Evolutionary conservation across 1,284 basidiomycete genomes (phyloP).

Genomic region (Fomitopsis betulina): DNA sequence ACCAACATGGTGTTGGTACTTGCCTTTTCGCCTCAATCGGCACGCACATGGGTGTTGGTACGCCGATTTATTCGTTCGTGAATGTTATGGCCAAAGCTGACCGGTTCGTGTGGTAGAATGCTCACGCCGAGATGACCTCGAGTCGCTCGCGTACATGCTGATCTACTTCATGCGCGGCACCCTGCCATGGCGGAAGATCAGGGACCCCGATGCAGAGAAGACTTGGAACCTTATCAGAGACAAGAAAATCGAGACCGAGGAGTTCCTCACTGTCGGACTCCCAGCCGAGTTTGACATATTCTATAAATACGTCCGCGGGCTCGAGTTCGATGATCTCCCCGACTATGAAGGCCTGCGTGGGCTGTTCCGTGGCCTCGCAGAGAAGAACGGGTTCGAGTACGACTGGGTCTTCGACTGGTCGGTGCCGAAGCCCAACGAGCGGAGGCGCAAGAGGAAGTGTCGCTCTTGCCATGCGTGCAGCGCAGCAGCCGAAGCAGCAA

Average conservation of each 20-base stretch:
- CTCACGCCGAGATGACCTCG: slow-evolving; percentile 88
- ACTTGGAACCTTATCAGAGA: slow-evolving; percentile 78
- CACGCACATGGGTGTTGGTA: slow-evolving; percentile 88
- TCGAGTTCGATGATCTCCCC: slow-evolving; percentile 87
- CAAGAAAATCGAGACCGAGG: slow-evolving; percentile 57
- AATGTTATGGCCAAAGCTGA: neutral
- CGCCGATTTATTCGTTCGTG: slow-evolving; percentile 19
- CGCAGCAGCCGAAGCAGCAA: slow-evolving; percentile 16
- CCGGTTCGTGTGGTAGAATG: slow-evolving; percentile 47
- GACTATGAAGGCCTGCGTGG: slow-evolving; percentile 86
- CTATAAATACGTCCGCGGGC: slow-evolving; percentile 80
- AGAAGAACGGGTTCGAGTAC: slow-evolving; percentile 25
- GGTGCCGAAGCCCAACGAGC: slow-evolving; percentile 15
- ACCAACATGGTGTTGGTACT: slow-evolving; percentile 87
- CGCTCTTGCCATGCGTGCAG: slow-evolving; percentile 19
- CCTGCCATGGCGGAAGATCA: slow-evolving; percentile 87
- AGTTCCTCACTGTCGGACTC: slow-evolving; percentile 75
- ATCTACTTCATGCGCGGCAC: slow-evolving; percentile 91
- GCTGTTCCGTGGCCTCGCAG: slow-evolving; percentile 62
- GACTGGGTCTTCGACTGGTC: slow-evolving; percentile 30
- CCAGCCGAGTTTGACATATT: slow-evolving; percentile 87
- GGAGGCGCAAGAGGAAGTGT: slow-evolving; percentile 18
- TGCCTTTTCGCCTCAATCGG: slow-evolving; percentile 94
- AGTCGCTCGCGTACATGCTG: slow-evolving; percentile 89
- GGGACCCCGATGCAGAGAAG: slow-evolving; percentile 70